These are phyloP conservation scores for Setaria italica DNA, from an alignment of 202 grass and related monocot species.

Conservation along the genomic window DNA sequence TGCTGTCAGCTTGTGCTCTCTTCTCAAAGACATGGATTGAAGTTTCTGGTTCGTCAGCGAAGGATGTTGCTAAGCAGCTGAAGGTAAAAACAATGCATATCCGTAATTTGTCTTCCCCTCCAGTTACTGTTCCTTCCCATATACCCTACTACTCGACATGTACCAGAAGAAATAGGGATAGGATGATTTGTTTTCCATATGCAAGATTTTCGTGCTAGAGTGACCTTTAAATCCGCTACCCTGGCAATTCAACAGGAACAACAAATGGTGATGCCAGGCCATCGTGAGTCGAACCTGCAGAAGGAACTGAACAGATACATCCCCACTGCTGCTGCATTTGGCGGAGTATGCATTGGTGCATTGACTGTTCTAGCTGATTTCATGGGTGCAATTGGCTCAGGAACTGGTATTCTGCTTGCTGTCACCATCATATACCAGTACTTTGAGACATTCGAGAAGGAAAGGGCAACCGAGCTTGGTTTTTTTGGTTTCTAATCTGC, in stretches of 20 bases:
- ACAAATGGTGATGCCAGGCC: slow-evolving; percentile 96
- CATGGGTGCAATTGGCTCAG: slow-evolving; percentile 61
- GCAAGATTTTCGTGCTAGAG: not conserved
- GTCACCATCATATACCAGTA: slow-evolving; percentile 51
- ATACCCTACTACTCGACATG: not conserved
- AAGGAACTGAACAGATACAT: slow-evolving; percentile 88
- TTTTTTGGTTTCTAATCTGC: slow-evolving; percentile 40
- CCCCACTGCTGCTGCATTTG: slow-evolving; percentile 80
- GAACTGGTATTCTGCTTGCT: slow-evolving; percentile 59
- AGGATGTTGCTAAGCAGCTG: slow-evolving; percentile 88
- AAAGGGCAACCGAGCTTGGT: slow-evolving; percentile 39
- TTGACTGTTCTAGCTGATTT: slow-evolving; percentile 78
- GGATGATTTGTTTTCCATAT: not conserved
- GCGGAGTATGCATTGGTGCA: slow-evolving; percentile 81
- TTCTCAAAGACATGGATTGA: slow-evolving; percentile 98
- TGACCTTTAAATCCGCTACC: not conserved
- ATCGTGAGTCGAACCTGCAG: slow-evolving; percentile 84
- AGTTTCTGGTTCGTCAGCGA: slow-evolving; percentile 90
- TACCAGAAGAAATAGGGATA: not conserved
- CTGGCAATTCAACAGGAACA: slow-evolving; percentile 62
- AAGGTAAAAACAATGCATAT: slow-evolving; percentile 52
- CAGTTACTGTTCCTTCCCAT: not conserved
- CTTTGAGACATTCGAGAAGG: slow-evolving; percentile 44
- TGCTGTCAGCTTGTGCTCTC: slow-evolving; percentile 91
- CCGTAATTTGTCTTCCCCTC: not conserved